Evolutionary conservation across 129 eudicot genomes (phyloP).

Genomic region (Centaurea solstitialis): DNA sequence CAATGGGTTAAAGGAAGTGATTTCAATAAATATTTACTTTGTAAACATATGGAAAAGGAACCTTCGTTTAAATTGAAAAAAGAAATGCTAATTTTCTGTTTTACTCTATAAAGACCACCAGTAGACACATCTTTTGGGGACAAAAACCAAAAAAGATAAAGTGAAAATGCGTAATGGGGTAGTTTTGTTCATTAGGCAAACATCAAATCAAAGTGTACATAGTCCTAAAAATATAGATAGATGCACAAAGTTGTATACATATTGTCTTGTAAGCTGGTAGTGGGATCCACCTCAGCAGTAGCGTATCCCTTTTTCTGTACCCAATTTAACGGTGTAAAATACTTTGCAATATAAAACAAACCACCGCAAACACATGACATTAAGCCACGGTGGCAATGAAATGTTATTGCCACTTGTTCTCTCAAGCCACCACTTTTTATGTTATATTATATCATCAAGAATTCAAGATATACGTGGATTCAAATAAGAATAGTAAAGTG

Average conservation of each 20-base stretch:
- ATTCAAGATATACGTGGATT: no score
- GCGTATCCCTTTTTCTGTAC: background rate
- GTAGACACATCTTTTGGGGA: background rate
- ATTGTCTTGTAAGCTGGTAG: background rate
- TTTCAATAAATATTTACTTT: no score
- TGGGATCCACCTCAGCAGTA: background rate
- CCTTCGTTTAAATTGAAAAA: background rate
- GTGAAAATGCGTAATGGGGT: background rate
- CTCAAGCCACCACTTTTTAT: background rate
- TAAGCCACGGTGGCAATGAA: background rate
- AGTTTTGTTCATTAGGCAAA: background rate
- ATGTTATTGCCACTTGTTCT: background rate
- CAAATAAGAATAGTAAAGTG: no score
- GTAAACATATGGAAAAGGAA: no score
- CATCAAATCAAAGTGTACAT: background rate
- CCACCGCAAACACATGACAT: background rate
- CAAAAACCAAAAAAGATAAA: background rate
- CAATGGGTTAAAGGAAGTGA: no score
- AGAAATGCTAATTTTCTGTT: background rate
- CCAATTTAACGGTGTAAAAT: background rate
- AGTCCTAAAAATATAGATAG: background rate
- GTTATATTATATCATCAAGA: no score
- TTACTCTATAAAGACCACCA: background rate
- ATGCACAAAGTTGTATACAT: background rate
- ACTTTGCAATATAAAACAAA: background rate